Base-by-base conservation (phyloP, 768 basidiomycete genomes). In the Rhizopogon salebrosus region DNA sequence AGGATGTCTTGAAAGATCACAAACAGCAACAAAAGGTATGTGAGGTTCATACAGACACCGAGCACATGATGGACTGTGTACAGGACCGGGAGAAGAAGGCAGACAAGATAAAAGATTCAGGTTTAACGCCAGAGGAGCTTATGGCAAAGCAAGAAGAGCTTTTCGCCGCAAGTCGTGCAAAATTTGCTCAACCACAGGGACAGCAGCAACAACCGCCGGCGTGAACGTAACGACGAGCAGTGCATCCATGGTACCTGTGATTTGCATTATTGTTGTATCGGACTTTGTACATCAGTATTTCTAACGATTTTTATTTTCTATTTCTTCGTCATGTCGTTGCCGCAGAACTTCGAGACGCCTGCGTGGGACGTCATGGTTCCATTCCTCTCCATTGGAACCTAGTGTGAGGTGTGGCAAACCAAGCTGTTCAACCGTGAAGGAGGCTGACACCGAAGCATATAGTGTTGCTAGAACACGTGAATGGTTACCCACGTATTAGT, bases 1-100 rank as follows among this genome's bases (percentile, higher is more conserved):
- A 95, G 64, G 91, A 90, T 62, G 92, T 95, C 6, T 74, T 97
- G 58, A 92, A 94, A 68, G 95, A 97, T 60, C 94, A 97, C 72
- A 98, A 98, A 64, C 91, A 95, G 63, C 88, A 92, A 58, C 87
- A 88, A 69, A 98, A 95, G 80, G 95, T 90, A 52, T 39, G 79
- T 62, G 24, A 23, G 4, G 20, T 34, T 46, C 31, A 16, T 34
- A 10, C 20, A 34, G 3, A 23, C 8, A 22, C 42, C 9, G 16
- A 10, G n/a, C 49, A 14, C 39, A 31, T 41, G 51, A 35, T 29
- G 13, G 14, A 46, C 49, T 52, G 22, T 23, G 34, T 50, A 10
- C 63, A 94, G 85, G 92, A 95, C 62, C 83, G 89, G 56, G 91
- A 92, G 72, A 91, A 89, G 79, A 95, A 95, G 70, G 87, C 87